Evolutionary conservation across 352 stramenopile species (phyloP).

Genomic region (Phytopythium kandeliae): DNA sequence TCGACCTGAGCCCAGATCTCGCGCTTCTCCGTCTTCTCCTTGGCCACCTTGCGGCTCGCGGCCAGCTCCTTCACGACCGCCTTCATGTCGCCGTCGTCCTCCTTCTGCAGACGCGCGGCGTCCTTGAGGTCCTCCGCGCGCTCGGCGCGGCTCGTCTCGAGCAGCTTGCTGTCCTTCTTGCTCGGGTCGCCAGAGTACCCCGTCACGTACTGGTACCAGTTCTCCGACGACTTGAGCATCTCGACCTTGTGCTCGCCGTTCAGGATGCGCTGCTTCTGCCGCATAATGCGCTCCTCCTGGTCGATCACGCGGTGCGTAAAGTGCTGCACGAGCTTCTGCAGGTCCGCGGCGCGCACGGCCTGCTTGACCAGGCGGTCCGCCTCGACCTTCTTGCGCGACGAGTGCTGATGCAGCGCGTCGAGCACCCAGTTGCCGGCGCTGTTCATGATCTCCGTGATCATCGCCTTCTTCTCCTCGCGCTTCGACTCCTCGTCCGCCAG

Average conservation of each 20-base stretch:
- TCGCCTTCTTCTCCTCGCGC: slow-evolving; percentile 85
- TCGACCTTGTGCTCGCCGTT: slow-evolving; percentile 88
- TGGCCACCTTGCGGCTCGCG: slow-evolving; percentile 49
- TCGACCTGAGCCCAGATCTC: slow-evolving; percentile 81
- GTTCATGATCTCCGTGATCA: slow-evolving; percentile 84
- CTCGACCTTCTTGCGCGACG: slow-evolving; percentile 84
- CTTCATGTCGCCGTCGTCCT: slow-evolving; percentile 78
- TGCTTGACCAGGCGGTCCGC: slow-evolving; percentile 82
- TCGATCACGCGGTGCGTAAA: slow-evolving; percentile 88
- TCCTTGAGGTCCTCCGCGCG: slow-evolving; percentile 75
- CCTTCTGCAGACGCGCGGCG: slow-evolving; percentile 74
- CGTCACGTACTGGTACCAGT: slow-evolving; percentile 88
- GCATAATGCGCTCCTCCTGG: slow-evolving; percentile 87
- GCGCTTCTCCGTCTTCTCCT: slow-evolving; percentile 83
- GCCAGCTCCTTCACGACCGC: slow-evolving; percentile 56
- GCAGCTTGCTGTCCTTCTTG: slow-evolving; percentile 83
- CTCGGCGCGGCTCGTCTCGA: slow-evolving; percentile 60
- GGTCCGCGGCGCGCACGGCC: slow-evolving; percentile 70
- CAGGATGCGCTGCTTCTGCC: slow-evolving; percentile 86
- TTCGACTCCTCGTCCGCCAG: slow-evolving; percentile 77
- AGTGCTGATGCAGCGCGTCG: slow-evolving; percentile 79
- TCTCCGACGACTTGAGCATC: slow-evolving; percentile 88
- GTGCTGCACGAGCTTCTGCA: slow-evolving; percentile 86
- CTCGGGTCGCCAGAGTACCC: slow-evolving; percentile 61
- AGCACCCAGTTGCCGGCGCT: slow-evolving; percentile 84